A percentile compares a stretch with the other conserved stretches of the same genome.
Evolutionary conservation across 345 rosid species (phyloP).

Genomic region (Salix dunnii): DNA sequence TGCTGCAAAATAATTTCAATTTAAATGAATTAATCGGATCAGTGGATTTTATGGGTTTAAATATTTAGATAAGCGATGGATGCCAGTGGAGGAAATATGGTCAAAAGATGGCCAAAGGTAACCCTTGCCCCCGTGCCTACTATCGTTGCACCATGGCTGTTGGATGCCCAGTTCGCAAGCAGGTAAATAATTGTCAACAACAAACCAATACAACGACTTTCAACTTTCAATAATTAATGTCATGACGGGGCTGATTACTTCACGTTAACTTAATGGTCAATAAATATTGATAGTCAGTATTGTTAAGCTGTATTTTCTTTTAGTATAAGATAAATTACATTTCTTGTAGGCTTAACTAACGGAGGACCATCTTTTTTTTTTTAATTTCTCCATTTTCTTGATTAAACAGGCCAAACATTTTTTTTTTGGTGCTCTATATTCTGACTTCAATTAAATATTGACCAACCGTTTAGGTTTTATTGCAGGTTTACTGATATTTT

Average conservation of each 20-base stretch:
- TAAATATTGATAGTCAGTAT: not conserved
- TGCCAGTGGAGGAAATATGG: constrained; percentile 98
- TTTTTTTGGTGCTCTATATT: not conserved
- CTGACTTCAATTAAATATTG: not conserved
- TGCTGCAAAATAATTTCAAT: not conserved
- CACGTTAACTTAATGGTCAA: not conserved
- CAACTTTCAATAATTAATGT: not conserved
- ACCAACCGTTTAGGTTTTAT: not conserved
- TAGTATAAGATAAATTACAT: not conserved
- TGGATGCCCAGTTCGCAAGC: constrained; percentile 88
- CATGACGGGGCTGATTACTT: not conserved
- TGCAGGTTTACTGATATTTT: not conserved
- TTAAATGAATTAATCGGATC: not conserved
- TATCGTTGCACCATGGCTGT: constrained; percentile 78
- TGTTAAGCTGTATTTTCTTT: not conserved
- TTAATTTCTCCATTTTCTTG: not conserved
- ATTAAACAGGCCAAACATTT: not conserved
- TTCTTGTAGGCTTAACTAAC: not conserved
- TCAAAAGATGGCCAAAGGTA: constrained; percentile 83
- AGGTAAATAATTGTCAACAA: constrained; percentile 36
- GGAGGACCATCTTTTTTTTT: no score
- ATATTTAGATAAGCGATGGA: constrained; percentile 68
- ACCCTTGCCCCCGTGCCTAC: constrained; percentile 94
- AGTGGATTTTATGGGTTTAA: not conserved
- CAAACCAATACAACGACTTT: not conserved